Evolutionary conservation across 371 early-diverging fungal genomes (phyloP).

Genomic region (Rhizopus sp.): DNA sequence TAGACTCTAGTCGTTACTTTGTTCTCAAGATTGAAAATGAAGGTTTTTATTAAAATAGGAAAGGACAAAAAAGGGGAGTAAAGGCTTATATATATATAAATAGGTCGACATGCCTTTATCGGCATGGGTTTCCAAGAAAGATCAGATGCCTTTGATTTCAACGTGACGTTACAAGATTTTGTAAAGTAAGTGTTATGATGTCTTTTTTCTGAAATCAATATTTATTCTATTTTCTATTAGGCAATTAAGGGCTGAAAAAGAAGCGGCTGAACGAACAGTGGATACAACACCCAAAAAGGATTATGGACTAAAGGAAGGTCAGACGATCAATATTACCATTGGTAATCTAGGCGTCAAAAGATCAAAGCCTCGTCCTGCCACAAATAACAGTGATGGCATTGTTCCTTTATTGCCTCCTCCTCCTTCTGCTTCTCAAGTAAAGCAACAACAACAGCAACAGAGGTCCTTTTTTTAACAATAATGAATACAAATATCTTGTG

Average conservation of each 20-base stretch:
- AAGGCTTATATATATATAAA: background rate
- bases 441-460: constrained; percentile 41
- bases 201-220: background rate
- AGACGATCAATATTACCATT: constrained; percentile 80
- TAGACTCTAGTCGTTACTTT: constrained; percentile 93
- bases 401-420: constrained; percentile 55
- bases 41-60: constrained; percentile 40
- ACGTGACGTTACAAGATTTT: constrained; percentile 89
- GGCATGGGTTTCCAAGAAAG: constrained; percentile 92
- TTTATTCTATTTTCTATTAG: constrained; percentile 30
- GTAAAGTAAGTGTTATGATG: constrained; percentile 50
- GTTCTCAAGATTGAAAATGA: constrained; percentile 83
- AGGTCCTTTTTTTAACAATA: constrained; percentile 19
- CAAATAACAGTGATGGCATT: constrained; percentile 17
- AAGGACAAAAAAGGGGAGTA: background rate
- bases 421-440: constrained; percentile 57
- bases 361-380: constrained; percentile 30
- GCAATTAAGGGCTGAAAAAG: constrained; percentile 62
- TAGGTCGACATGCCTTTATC: constrained; percentile 82
- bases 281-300: constrained; percentile 67
- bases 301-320: constrained; percentile 84
- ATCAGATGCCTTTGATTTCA: constrained; percentile 89
- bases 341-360: constrained; percentile 57
- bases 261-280: constrained; percentile 46
- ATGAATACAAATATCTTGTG: constrained; percentile 2